phyloP scores from a whole-genome alignment of 208 protist genomes.

The Wallacemonas sp. region DNA sequence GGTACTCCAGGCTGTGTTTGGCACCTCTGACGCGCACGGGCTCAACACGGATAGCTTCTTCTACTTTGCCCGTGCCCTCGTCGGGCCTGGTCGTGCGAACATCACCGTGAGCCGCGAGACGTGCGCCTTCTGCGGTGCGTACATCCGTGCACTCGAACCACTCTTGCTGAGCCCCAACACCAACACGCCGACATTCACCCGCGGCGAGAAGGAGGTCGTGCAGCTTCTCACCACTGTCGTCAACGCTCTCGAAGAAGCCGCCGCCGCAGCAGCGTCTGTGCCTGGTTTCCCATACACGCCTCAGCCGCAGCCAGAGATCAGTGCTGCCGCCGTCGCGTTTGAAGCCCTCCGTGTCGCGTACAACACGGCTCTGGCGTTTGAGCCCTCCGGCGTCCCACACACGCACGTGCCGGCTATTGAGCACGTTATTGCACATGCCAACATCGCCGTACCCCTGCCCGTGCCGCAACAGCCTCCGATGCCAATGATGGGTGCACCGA shows the following conservation, averaged over 20 bases:
- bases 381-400: slow-evolving; percentile 11
- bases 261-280: neutral
- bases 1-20: slow-evolving; percentile 13
- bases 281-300: too few species aligned
- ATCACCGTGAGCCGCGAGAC: slow-evolving; percentile 55
- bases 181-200: too few species aligned
- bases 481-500: neutral
- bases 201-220: slow-evolving; percentile 32
- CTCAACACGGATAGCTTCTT: slow-evolving; percentile 31
- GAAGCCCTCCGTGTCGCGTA: slow-evolving; percentile 6
- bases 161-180: slow-evolving; percentile 15
- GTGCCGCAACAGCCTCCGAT: neutral
- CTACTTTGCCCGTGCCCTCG: slow-evolving; percentile 51
- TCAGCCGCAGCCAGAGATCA: neutral
- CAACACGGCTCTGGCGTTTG: slow-evolving; percentile 15
- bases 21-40: slow-evolving; percentile 11
- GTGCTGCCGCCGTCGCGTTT: slow-evolving; percentile 4
- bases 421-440: neutral
- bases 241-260: slow-evolving; percentile 17
- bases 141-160: slow-evolving; percentile 57
- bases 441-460: neutral
- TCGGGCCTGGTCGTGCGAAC: slow-evolving; percentile 45
- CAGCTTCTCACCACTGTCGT: slow-evolving; percentile 34
- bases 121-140: slow-evolving; percentile 55
- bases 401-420: slow-evolving; percentile 1